A percentile compares a stretch with the other conserved stretches of the same genome.
phyloP scores from a whole-genome alignment of 2,329 filamentous ascomycete species.

The Pyrenochaeta sp. region DNA sequence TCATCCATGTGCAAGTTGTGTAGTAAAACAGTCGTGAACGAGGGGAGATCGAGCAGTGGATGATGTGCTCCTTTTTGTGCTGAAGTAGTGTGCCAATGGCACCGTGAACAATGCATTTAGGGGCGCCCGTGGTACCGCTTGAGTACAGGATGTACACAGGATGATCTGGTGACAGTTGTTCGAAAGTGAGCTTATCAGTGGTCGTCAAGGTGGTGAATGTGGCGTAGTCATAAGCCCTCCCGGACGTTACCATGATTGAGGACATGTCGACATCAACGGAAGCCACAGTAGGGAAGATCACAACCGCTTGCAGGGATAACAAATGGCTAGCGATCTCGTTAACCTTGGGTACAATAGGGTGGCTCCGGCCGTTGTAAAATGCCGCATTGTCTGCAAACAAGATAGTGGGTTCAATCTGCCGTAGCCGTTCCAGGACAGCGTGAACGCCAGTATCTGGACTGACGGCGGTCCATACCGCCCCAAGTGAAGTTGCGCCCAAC shows the following conservation, averaged over 20 bases:
- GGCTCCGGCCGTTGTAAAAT: slow-evolving; percentile 89
- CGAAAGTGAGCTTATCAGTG: slow-evolving; percentile 62
- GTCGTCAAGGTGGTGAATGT: slow-evolving; percentile 53
- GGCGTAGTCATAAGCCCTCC: slow-evolving; percentile 47
- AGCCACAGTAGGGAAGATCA: slow-evolving; percentile 75
- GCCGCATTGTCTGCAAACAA: slow-evolving; percentile 89
- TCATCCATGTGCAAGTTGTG: slow-evolving; percentile 98
- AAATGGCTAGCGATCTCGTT: slow-evolving; percentile 76
- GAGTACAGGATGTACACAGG: slow-evolving; percentile 95
- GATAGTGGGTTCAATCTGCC: slow-evolving; percentile 83
- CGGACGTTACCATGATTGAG: slow-evolving; percentile 49
- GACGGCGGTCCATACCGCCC: slow-evolving; percentile 91
- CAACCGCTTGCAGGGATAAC: slow-evolving; percentile 71
- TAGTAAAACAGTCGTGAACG: slow-evolving; percentile 87
- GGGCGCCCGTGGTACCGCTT: slow-evolving; percentile 84
- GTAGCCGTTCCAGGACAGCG: slow-evolving; percentile 85
- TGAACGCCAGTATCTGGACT: slow-evolving; percentile 92
- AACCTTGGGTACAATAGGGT: slow-evolving; percentile 82
- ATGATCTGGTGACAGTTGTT: slow-evolving; percentile 82
- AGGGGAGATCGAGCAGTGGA: slow-evolving; percentile 82
- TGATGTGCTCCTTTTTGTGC: slow-evolving; percentile 94
- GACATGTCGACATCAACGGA: slow-evolving; percentile 52
- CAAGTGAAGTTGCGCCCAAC: slow-evolving; percentile 81
- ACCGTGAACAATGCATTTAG: slow-evolving; percentile 95
- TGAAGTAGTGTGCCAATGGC: slow-evolving; percentile 89